Evolutionary conservation across 495 filamentous ascomycete species (phyloP), one percentile per base, ranked within the genome.

Genomic region (Bathelium albidoporum): DNA sequence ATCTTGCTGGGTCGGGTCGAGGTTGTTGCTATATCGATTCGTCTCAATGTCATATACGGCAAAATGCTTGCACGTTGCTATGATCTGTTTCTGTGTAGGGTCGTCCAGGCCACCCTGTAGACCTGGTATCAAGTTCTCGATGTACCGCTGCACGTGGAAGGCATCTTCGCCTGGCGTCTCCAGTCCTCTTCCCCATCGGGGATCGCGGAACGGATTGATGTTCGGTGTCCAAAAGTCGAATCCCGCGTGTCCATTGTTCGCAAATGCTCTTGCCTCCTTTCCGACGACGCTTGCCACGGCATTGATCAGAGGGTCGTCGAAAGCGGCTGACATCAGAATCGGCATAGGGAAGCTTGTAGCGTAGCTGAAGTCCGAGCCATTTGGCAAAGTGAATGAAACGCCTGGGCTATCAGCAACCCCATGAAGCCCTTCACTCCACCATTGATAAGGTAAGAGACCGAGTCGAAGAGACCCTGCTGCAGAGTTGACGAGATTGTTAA

Each of bases 141-240:
- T 81, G 60, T 86, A 87, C 0, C 77, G 77, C 29, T 78, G 76
- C 2, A 85, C 74, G 62, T 77, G 79, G 69, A 80, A 82, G 0
- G 80, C 75, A 65, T 87, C 84, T 68, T 87, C 84, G 29, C 83
- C 83, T 0, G 85, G 83, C 0, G 84, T 85, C 65, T 88, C 85
- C 58, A 77, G 80, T 2, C 83, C 83, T n/a, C 83, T 73, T 9
- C 83, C 83, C 83, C 83, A 49, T 12, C 44, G 44, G 22, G 44
- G 79, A 45, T 80, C 77, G 36, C 71, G 71, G 44, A 66, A 70
- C 5, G 69, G 63, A 36, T 74, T 74, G 61, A 74, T 69, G 49
- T 74, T 71, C 1, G 72, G 72, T 0, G 70, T 71, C 64, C 69
- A 74, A 58, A 64, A 71, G 39, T 74, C 69, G 18, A 71, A 52